These are phyloP conservation scores for Saccharomycopsis fermentans DNA, from an alignment of 805 yeast genomes.

Conservation along the genomic window DNA sequence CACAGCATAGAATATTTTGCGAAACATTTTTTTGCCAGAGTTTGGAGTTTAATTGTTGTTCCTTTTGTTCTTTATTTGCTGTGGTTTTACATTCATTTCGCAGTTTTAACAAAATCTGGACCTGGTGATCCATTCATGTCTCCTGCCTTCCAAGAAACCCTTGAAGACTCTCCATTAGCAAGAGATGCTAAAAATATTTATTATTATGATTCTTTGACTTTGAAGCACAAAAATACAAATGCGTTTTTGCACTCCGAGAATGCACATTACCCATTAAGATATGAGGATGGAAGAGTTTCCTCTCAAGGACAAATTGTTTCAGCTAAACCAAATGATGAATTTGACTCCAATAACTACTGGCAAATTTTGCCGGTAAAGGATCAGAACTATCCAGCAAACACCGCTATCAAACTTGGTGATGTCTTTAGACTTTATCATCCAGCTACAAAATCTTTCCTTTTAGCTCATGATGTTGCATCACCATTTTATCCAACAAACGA, in stretches of 20 bases:
- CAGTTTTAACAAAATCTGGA: conserved; percentile 74
- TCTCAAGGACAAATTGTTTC: conserved; percentile 95
- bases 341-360: conserved; percentile 70
- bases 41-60: conserved; percentile 57
- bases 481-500: conserved; percentile 88
- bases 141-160: conserved; percentile 87
- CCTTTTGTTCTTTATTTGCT: conserved; percentile 76
- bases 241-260: conserved; percentile 78
- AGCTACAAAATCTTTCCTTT: conserved; percentile 64
- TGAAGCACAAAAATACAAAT: conserved; percentile 72
- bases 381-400: conserved; percentile 31
- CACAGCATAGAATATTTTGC: conserved; percentile 39
- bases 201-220: conserved; percentile 64
- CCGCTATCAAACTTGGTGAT: conserved; percentile 60
- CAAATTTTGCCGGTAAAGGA: conserved; percentile 58
- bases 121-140: conserved; percentile 96
- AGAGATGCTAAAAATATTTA: conserved; percentile 60
- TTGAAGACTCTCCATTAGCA: conserved; percentile 74
- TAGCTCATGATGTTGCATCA: conserved; percentile 94
- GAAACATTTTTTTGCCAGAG: conserved; percentile 68
- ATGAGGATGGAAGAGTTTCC: conserved; percentile 92
- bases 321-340: conserved; percentile 32
- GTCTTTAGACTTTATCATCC: conserved; percentile 71
- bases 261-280: conserved; percentile 71
- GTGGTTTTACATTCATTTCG: conserved; percentile 91